These are phyloP conservation scores for Monotropa hypopitys DNA, from an alignment of 179 eudicot genomes.

Conservation along the genomic window DNA sequence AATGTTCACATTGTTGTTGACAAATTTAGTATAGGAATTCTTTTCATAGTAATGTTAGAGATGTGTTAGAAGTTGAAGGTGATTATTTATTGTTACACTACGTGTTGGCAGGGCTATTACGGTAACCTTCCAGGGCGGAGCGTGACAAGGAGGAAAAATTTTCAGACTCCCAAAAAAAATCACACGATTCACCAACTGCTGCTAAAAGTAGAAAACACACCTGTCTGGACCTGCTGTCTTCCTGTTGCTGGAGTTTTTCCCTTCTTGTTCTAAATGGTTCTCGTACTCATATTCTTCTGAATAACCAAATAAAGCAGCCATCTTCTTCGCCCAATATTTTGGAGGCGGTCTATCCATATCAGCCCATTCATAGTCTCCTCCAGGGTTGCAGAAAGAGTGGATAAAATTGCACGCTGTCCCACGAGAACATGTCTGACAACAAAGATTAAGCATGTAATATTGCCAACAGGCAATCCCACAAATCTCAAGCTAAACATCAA, in stretches of 20 bases:
- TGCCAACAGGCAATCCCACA: neutral
- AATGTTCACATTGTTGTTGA: too few relatives aligned
- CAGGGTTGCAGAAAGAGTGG: slow-evolving; percentile 88
- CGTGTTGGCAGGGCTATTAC: too few relatives aligned
- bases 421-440: slow-evolving; percentile 65
- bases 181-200: neutral
- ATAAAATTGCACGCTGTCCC: slow-evolving; percentile 87
- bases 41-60: too few relatives aligned
- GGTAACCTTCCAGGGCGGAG: too few relatives aligned
- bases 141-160: neutral
- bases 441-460: neutral
- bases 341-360: slow-evolving; percentile 93
- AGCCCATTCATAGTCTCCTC: slow-evolving; percentile 98
- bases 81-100: too few relatives aligned
- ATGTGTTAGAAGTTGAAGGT: too few relatives aligned
- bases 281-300: slow-evolving; percentile 24
- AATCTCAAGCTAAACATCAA: neutral
- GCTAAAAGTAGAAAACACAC: slow-evolving; percentile 10
- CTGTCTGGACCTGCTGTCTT: slow-evolving; percentile 20
- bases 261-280: slow-evolving; percentile 21
- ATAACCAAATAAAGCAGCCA: slow-evolving; percentile 80
- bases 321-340: slow-evolving; percentile 56
- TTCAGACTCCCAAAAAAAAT: neutral
- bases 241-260: slow-evolving; percentile 19
- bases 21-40: too few relatives aligned